phyloP scores from a whole-genome alignment of 2,329 filamentous ascomycete species.

The Pseudogymnoascus sp. region DNA sequence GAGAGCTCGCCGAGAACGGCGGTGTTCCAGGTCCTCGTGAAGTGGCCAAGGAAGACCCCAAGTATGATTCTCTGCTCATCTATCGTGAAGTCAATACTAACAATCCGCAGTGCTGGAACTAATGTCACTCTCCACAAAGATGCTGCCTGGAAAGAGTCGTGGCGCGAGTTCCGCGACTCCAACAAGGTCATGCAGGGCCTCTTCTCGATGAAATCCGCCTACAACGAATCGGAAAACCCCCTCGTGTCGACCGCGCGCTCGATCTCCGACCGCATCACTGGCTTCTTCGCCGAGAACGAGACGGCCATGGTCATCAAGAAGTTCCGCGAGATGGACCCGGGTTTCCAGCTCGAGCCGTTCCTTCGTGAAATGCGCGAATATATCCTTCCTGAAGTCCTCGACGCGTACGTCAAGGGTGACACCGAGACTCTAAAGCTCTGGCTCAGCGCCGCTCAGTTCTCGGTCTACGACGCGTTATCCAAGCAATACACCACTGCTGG shows the following conservation, averaged over 20 bases:
- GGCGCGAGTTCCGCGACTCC: constrained; percentile 87
- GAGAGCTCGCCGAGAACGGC: constrained; percentile 53
- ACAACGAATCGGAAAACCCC: constrained; percentile 96
- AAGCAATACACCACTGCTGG: constrained; percentile 93
- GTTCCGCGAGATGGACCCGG: constrained; percentile 90
- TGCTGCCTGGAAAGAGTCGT: constrained; percentile 95
- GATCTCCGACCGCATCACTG: constrained; percentile 85
- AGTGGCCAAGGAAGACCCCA: constrained; percentile 70
- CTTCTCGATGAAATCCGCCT: constrained; percentile 77
- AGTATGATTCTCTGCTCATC: constrained; percentile 53
- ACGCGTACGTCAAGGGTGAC: constrained; percentile 97
- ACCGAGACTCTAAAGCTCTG: constrained; percentile 84
- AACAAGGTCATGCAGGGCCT: constrained; percentile 82
- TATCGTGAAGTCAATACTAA: constrained; percentile 21
- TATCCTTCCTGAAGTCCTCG: constrained; percentile 91
- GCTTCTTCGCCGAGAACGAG: constrained; percentile 98
- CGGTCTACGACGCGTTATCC: constrained; percentile 91
- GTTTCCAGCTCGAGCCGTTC: constrained; percentile 92
- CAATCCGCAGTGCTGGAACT: constrained; percentile 69
- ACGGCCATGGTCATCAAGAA: constrained; percentile 97
- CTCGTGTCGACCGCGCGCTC: constrained; percentile 82
- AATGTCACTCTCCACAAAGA: constrained; percentile 96
- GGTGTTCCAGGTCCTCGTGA: constrained; percentile 41
- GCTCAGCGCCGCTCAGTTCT: constrained; percentile 93
- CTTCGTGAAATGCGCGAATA: constrained; percentile 93